phyloP scores from a whole-genome alignment of 2,329 filamentous ascomycete genomes.

The Trichoderma semiorbis region DNA sequence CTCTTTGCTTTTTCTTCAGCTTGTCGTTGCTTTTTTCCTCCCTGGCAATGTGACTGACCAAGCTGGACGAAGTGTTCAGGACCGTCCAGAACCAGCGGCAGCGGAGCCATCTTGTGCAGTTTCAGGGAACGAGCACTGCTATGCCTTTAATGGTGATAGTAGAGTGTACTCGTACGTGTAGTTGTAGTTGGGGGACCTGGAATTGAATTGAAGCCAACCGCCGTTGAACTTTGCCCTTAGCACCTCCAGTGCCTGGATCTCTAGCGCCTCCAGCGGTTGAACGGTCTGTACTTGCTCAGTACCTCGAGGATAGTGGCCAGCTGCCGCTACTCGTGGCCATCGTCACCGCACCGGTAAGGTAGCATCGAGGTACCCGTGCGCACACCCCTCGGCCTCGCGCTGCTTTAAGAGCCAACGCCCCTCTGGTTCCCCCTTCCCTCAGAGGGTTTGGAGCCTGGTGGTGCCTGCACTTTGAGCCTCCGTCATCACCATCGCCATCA shows the following conservation, averaged over 20 bases:
- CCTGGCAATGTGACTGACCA: background rate
- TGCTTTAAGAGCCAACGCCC: slow-evolving; percentile 13
- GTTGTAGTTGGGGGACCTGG: background rate
- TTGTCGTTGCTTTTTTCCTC: background rate
- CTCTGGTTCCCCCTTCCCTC: slow-evolving; percentile 11
- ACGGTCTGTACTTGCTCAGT: background rate
- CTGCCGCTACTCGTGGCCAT: background rate
- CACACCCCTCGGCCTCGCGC: slow-evolving; percentile 9
- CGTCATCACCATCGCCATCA: slow-evolving; percentile 7
- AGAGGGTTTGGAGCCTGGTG: background rate
- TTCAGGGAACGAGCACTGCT: background rate
- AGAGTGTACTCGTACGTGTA: background rate
- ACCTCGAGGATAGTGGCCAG: background rate
- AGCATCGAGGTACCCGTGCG: slow-evolving; percentile 6
- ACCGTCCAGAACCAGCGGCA: background rate
- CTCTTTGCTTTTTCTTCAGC: background rate
- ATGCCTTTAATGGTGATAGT: background rate
- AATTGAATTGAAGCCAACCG: background rate
- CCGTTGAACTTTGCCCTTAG: background rate
- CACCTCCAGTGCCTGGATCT: background rate
- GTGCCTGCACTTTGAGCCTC: slow-evolving; percentile 15
- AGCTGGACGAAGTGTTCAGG: background rate
- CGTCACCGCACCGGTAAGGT: background rate
- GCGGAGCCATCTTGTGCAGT: no score
- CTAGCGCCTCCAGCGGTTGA: background rate